Percentiles rank a stretch among this genome's conserved stretches.
Evolutionary conservation across 768 basidiomycete genomes (phyloP).

Genomic region (Suillus subaureus): DNA sequence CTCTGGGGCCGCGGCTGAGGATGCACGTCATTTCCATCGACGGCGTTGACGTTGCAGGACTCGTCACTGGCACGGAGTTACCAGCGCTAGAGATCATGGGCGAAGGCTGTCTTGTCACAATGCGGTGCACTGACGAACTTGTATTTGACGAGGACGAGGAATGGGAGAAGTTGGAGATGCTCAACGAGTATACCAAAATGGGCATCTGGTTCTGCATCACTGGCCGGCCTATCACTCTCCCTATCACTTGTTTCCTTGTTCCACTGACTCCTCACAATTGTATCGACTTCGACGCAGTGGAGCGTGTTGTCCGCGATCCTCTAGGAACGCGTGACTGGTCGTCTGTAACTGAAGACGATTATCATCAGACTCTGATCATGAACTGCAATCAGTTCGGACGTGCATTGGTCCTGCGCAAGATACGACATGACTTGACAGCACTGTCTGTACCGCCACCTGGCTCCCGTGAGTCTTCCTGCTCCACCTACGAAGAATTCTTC

Average conservation of each 20-base stretch:
- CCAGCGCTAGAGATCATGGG: conserved; percentile 46
- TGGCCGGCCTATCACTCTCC: conserved; percentile 50
- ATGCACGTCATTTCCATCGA: conserved; percentile 62
- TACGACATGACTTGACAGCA: conserved; percentile 70
- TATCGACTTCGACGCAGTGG: conserved; percentile 63
- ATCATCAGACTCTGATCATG: conserved; percentile 53
- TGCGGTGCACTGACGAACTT: conserved; percentile 50
- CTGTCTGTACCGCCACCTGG: conserved; percentile 55
- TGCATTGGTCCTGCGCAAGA: conserved; percentile 53
- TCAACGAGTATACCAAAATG: conserved; percentile 67
- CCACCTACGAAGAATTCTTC: conserved; percentile 66
- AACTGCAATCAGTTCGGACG: conserved; percentile 59
- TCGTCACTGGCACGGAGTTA: conserved; percentile 67
- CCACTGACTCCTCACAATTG: conserved; percentile 54
- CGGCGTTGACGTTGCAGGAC: conserved; percentile 52
- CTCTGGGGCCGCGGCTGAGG: conserved; percentile 56
- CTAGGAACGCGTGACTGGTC: conserved; percentile 59
- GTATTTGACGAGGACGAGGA: conserved; percentile 53
- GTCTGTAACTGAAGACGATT: conserved; percentile 48
- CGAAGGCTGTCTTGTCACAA: conserved; percentile 30
- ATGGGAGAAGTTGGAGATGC: conserved; percentile 45
- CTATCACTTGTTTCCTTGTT: conserved; percentile 64
- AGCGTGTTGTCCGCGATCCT: conserved; percentile 49
- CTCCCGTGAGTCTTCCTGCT: conserved; percentile 46
- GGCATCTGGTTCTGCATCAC: conserved; percentile 68